Evolutionary conservation across 139 green algal genomes (phyloP).

Genomic region (Chlamydomonas incerta): DNA sequence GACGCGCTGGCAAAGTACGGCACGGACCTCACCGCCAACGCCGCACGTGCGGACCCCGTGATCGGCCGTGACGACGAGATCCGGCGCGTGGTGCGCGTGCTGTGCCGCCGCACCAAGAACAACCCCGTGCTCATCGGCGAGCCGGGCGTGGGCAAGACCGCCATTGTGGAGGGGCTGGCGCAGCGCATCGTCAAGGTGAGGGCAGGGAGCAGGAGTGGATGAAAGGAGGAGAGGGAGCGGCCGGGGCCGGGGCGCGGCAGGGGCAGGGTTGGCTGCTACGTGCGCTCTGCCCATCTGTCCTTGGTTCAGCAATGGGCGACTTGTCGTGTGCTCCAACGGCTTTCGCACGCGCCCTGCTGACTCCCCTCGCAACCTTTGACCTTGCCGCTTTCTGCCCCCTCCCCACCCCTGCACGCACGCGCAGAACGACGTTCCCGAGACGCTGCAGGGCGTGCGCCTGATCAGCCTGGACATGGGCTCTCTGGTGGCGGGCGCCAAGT

Average conservation of each 20-base stretch:
- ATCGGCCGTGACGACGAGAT: conserved; percentile 89
- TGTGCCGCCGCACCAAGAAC: conserved; percentile 96
- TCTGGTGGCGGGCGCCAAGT: conserved; percentile 88
- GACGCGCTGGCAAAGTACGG: conserved; percentile 93
- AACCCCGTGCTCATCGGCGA: conserved; percentile 97
- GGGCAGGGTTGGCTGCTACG: neutral
- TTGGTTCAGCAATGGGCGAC: no score
- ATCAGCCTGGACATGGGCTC: conserved; percentile 93
- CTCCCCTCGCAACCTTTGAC: neutral
- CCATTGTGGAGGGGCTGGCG: conserved; percentile 92
- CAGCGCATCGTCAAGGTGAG: conserved; percentile 90
- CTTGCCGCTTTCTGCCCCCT: neutral
- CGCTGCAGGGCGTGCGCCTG: conserved; percentile 73
- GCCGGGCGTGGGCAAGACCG: conserved; percentile 82
- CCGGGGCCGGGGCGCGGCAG: no score
- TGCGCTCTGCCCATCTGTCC: no score
- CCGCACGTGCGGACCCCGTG: conserved; percentile 93
- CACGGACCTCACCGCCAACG: conserved; percentile 90
- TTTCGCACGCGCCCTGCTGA: neutral
- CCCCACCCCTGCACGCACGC: no score
- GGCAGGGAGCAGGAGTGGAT: conserved; percentile 42
- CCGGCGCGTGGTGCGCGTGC: conserved; percentile 84
- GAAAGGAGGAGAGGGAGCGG: conserved; percentile 44
- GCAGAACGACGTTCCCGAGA: conserved; percentile 86
- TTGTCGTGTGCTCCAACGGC: no score